Evolutionary conservation across 768 basidiomycete genomes (phyloP).

Genomic region (Tulasnella sp.): DNA sequence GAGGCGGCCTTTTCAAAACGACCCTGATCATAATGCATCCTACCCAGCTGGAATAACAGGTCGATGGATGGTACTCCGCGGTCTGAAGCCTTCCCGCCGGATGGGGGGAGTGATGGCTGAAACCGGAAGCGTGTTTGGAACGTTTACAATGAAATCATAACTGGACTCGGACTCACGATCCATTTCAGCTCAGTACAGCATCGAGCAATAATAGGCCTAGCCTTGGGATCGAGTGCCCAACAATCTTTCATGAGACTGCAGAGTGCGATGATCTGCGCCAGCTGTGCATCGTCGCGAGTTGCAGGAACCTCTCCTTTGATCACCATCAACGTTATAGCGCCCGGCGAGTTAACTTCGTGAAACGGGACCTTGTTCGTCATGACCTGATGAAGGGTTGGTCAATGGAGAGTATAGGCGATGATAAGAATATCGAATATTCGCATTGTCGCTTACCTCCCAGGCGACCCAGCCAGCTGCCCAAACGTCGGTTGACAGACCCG

Average conservation of each 20-base stretch:
- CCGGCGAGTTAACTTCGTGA: neutral
- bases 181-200: neutral
- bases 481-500: neutral
- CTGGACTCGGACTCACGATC: neutral
- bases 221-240: neutral
- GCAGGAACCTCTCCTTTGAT: neutral
- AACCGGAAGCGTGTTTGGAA: neutral
- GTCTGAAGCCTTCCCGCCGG: too few species aligned
- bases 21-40: neutral
- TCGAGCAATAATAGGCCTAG: neutral
- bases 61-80: neutral
- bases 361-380: neutral
- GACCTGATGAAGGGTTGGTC: neutral
- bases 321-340: neutral
- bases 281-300: neutral
- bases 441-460: neutral
- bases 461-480: neutral
- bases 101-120: neutral
- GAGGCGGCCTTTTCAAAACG: neutral
- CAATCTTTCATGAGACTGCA: neutral
- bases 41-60: neutral
- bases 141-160: neutral
- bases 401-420: neutral
- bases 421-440: neutral
- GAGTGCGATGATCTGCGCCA: neutral